A percentile compares a stretch with the other conserved stretches of the same genome.
Conservation (phyloP, 176 grass and related monocot species). For the Microstegium vimineum region DNA sequence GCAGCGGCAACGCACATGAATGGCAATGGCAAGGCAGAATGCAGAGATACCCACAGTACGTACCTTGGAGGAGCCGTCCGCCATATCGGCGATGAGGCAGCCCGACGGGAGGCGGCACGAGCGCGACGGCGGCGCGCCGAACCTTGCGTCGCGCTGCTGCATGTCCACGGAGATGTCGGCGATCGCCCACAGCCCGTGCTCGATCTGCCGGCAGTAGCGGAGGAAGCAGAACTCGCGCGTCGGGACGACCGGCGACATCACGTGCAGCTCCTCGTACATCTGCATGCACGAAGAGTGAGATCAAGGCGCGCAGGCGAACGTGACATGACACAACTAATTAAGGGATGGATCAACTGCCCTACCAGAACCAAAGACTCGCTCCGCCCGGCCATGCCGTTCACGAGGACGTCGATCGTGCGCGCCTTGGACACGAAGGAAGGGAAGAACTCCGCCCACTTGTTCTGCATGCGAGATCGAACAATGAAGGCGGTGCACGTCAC, state of each 20-base stretch:
- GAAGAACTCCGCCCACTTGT: constrained; percentile 75
- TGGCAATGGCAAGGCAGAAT: not conserved
- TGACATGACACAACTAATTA: too few relatives aligned
- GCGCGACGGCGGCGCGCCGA: constrained; percentile 32
- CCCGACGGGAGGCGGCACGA: constrained; percentile 69
- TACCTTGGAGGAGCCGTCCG: constrained; percentile 85
- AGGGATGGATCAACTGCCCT: not conserved
- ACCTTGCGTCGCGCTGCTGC: constrained; percentile 38
- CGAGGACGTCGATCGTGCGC: constrained; percentile 74
- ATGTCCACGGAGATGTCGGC: constrained; percentile 81
- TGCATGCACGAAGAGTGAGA: constrained; percentile 21
- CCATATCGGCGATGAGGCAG: constrained; percentile 78
- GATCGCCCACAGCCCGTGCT: constrained; percentile 78
- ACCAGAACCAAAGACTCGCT: constrained; percentile 81
- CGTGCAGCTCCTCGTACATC: constrained; percentile 90
- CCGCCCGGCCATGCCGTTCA: constrained; percentile 57
- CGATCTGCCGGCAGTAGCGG: constrained; percentile 80
- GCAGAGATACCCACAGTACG: not conserved
- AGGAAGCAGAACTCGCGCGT: constrained; percentile 86
- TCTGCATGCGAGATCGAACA: constrained; percentile 44
- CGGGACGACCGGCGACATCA: constrained; percentile 76
- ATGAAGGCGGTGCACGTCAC: not conserved
- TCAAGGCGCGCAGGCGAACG: not conserved
- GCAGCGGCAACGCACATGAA: not conserved
- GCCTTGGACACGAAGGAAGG: constrained; percentile 63